Conservation (phyloP, 148 eudicot genomes). For the Gaultheria prostrata region DNA sequence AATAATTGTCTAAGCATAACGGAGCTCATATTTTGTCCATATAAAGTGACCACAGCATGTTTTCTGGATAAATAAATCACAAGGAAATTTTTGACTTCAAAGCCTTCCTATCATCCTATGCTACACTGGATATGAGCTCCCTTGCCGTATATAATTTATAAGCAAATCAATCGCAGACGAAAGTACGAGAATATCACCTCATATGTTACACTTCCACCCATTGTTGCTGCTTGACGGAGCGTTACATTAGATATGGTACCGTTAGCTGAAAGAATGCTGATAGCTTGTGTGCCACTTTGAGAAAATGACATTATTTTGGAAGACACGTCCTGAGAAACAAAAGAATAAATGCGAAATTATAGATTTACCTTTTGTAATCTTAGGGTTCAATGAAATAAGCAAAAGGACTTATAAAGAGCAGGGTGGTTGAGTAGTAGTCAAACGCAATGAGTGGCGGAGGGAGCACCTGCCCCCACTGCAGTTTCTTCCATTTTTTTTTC, state of each 20-base stretch:
- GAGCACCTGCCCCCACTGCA: background rate
- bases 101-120: background rate
- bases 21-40: background rate
- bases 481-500: background rate
- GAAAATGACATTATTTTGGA: constrained; percentile 31
- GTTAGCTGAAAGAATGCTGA: constrained; percentile 27
- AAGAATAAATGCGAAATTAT: constrained; percentile 7
- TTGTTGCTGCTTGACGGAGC: constrained; percentile 26
- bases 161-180: background rate
- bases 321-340: constrained; percentile 24
- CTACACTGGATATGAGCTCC: background rate
- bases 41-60: background rate
- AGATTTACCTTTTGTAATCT: background rate
- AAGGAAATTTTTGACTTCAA: background rate
- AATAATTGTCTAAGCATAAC: background rate
- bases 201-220: constrained; percentile 32
- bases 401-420: background rate
- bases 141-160: background rate
- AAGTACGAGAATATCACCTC: constrained; percentile 19
- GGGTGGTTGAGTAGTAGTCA: background rate
- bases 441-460: background rate
- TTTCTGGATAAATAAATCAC: background rate
- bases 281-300: constrained; percentile 18
- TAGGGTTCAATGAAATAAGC: background rate
- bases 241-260: constrained; percentile 33